A percentile compares a stretch with the other conserved stretches of the same genome.
Evolutionary conservation across 805 yeast genomes (phyloP).

Genomic region (Saccharomycopsis babjevae): DNA sequence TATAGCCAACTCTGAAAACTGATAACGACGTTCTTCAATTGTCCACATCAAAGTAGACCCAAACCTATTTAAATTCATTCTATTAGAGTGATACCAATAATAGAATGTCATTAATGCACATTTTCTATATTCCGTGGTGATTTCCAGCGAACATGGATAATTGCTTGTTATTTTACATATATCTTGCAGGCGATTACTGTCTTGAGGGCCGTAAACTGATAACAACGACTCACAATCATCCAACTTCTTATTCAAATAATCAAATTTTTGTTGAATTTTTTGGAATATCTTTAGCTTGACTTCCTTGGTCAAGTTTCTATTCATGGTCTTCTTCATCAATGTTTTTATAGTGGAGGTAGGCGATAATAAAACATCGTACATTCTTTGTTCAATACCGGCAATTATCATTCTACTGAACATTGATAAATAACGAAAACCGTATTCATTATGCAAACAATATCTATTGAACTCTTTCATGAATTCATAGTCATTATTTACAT

Average conservation of each 20-base stretch:
- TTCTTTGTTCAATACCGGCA: neutral
- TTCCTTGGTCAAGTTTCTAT: neutral
- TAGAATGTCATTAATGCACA: neutral
- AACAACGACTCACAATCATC: neutral
- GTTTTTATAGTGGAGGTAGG: neutral
- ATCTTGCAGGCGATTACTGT: neutral
- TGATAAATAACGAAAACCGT: constrained; percentile 1
- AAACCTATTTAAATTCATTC: constrained; percentile 4
- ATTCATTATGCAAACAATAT: neutral
- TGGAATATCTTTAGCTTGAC: neutral
- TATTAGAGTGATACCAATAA: constrained; percentile 1
- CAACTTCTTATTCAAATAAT: neutral
- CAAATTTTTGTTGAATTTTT: neutral
- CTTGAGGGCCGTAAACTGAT: neutral
- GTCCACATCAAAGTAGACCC: neutral
- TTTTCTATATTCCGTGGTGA: neutral
- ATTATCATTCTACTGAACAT: neutral
- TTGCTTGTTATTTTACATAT: neutral
- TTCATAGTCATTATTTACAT: neutral
- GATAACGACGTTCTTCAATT: neutral
- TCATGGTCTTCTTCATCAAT: neutral
- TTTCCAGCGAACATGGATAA: neutral
- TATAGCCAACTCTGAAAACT: neutral
- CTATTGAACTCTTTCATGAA: constrained; percentile 3
- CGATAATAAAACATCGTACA: constrained; percentile 4